phyloP scores from a whole-genome alignment of 1,139 yeast species.

The Zygosaccharomyces sapae region DNA sequence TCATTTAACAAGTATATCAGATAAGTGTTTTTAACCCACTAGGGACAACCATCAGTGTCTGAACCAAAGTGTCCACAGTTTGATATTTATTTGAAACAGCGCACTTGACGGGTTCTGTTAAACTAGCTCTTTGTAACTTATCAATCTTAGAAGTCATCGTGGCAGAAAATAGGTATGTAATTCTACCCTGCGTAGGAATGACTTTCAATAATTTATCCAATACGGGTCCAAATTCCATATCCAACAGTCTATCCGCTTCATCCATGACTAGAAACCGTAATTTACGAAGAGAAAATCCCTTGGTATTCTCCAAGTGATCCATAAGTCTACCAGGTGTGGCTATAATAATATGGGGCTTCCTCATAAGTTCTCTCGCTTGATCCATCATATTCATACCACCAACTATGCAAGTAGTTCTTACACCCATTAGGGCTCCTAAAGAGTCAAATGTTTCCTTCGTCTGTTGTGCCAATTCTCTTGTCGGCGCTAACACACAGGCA shows the following conservation, averaged over 20 bases:
- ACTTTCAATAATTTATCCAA: slow-evolving; percentile 78
- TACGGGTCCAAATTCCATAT: slow-evolving; percentile 96
- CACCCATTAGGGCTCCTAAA: slow-evolving; percentile 83
- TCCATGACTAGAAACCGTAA: slow-evolving; percentile 87
- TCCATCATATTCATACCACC: slow-evolving; percentile 99
- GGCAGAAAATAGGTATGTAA: slow-evolving; percentile 90
- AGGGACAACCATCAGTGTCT: slow-evolving; percentile 85
- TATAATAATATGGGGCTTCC: slow-evolving; percentile 89
- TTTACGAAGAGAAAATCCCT: slow-evolving; percentile 79
- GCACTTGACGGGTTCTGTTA: slow-evolving; percentile 82
- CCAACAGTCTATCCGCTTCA: slow-evolving; percentile 93
- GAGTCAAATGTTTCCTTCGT: slow-evolving; percentile 95
- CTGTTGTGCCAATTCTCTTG: slow-evolving; percentile 95
- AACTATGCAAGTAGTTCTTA: slow-evolving; percentile 78
- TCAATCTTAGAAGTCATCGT: slow-evolving; percentile 95
- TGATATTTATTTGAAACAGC: slow-evolving; percentile 86
- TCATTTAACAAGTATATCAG: slow-evolving; percentile 80
- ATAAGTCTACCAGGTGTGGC: slow-evolving; percentile 96
- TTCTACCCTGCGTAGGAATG: slow-evolving; percentile 66
- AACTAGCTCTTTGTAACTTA: slow-evolving; percentile 88
- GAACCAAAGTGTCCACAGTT: slow-evolving; percentile 88
- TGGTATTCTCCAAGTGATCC: slow-evolving; percentile 93
- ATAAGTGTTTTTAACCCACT: slow-evolving; percentile 86
- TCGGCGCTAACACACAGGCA: slow-evolving; percentile 89
- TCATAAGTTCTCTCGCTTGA: slow-evolving; percentile 87